Evolutionary conservation across 2,329 filamentous ascomycete genomes (phyloP).

Genomic region (Verticillium isaacii): DNA sequence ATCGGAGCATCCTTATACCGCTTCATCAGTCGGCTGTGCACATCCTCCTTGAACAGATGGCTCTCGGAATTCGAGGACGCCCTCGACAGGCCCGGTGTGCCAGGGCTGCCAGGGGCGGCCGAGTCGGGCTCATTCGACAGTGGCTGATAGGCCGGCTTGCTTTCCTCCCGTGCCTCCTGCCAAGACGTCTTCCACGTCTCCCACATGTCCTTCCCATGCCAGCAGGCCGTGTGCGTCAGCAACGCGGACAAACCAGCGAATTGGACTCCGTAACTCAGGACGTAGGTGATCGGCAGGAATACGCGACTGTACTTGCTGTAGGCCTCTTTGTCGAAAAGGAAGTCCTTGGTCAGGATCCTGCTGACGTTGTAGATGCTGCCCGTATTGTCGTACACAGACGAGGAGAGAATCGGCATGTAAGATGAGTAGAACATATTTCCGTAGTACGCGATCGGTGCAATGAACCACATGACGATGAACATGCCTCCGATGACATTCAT

Average conservation of each 20-base stretch:
- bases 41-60: slow-evolving; percentile 64
- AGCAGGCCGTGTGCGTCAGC: slow-evolving; percentile 75
- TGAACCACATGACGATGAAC: slow-evolving; percentile 78
- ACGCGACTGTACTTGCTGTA: slow-evolving; percentile 80
- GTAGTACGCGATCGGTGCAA: slow-evolving; percentile 78
- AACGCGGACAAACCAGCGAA: slow-evolving; percentile 78
- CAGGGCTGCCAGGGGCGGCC: neutral
- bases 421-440: slow-evolving; percentile 73
- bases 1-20: slow-evolving; percentile 78
- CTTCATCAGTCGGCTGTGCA: slow-evolving; percentile 80
- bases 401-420: slow-evolving; percentile 82
- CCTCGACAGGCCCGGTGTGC: slow-evolving; percentile 16
- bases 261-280: slow-evolving; percentile 79
- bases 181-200: slow-evolving; percentile 68
- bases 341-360: slow-evolving; percentile 72
- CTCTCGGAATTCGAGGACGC: slow-evolving; percentile 17
- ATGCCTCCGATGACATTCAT: slow-evolving; percentile 80
- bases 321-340: slow-evolving; percentile 70
- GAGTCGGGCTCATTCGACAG: slow-evolving; percentile 2
- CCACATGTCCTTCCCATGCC: slow-evolving; percentile 81
- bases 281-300: slow-evolving; percentile 82
- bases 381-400: slow-evolving; percentile 80
- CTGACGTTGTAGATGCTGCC: slow-evolving; percentile 77
- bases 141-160: slow-evolving; percentile 48
- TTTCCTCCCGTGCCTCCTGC: slow-evolving; percentile 53